These are phyloP conservation scores for Spathaspora sp. DNA, from an alignment of 805 yeast genomes.

Conservation along the genomic window DNA sequence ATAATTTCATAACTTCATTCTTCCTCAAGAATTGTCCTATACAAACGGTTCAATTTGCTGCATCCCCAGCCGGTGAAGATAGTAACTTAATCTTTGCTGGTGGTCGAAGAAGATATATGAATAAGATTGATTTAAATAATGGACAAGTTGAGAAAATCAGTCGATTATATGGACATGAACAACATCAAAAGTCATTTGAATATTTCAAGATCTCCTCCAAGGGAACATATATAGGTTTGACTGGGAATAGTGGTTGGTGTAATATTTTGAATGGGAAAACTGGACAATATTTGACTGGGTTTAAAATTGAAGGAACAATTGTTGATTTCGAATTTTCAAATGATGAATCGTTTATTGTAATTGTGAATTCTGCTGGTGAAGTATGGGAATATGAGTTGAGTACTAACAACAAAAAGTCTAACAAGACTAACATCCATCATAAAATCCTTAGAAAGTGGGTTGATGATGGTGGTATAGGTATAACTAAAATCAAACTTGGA, in stretches of 20 bases:
- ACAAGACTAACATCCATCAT: constrained; percentile 18
- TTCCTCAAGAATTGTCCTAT: constrained; percentile 79
- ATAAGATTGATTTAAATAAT: constrained; percentile 76
- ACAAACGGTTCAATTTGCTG: constrained; percentile 66
- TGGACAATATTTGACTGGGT: constrained; percentile 85
- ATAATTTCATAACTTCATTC: constrained; percentile 77
- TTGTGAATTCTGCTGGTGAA: constrained; percentile 77
- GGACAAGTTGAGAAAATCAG: constrained; percentile 80
- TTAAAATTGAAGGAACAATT: constrained; percentile 83
- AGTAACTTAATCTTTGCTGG: constrained; percentile 67
- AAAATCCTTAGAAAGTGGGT: constrained; percentile 67
- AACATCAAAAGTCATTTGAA: constrained; percentile 82
- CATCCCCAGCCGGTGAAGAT: constrained; percentile 15
- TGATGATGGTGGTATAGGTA: constrained; percentile 82
- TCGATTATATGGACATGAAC: constrained; percentile 88
- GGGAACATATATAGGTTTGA: constrained; percentile 69
- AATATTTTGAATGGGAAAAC: constrained; percentile 71
- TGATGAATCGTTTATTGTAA: constrained; percentile 43
- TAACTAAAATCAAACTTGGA: constrained; percentile 73
- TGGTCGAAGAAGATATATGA: constrained; percentile 90
- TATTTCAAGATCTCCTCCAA: constrained; percentile 71
- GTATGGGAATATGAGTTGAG: constrained; percentile 76
- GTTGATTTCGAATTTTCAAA: constrained; percentile 72
- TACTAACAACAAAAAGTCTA: constrained; percentile 14
- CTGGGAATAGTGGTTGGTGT: constrained; percentile 90